Evolutionary conservation across 768 basidiomycete genomes (phyloP), one percentile per base, ranked within the genome.

Genomic region (Ephemerocybe angulata): DNA sequence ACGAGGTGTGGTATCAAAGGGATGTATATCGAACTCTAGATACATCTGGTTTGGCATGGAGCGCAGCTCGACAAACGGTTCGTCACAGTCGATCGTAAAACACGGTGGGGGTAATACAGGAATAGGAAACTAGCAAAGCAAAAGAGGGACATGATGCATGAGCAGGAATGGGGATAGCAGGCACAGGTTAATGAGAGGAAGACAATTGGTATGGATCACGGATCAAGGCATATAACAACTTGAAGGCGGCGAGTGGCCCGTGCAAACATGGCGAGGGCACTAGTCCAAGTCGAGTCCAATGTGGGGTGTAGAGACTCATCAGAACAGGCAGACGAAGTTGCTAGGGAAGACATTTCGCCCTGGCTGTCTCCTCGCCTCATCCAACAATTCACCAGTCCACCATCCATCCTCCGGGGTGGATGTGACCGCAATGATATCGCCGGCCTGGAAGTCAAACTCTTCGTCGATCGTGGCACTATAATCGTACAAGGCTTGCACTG

Each of bases 341-440:
- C 90, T 92, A 52, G 90, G 91, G 80, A 93, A 93, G 50, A 90
- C 82, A 64, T 89, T 83, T 53, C 85, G 76, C 29, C 90, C 90
- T 15, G 77, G 75, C 59, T 86, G 80, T 59, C 90, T 76, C 60
- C 91, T 72, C 28, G 77, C 75, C 61, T 91, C 88, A 58, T 90
- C 88, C n/a, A 92, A 71, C 55, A 93, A 69, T 62, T 89, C 87
- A 22, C 96, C 96, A 53, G 85, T 89, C 96, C 95, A 98, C 96
- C 96, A 98, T 1, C 96, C 96, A 63, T 97, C 95, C 62, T 94
- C 93, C 4, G 93, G 93, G 5, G 93, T 96, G 21, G 85, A 80
- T 0, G 91, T 95, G 10, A 98, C 95, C 6, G 94, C 95, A 60
- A 98, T 97, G 60, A 97, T 90, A 70, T 98, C 96, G 2, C 90